These are phyloP conservation scores for Baorangia bicolor DNA, from an alignment of 768 basidiomycete species.

Conservation along the genomic window DNA sequence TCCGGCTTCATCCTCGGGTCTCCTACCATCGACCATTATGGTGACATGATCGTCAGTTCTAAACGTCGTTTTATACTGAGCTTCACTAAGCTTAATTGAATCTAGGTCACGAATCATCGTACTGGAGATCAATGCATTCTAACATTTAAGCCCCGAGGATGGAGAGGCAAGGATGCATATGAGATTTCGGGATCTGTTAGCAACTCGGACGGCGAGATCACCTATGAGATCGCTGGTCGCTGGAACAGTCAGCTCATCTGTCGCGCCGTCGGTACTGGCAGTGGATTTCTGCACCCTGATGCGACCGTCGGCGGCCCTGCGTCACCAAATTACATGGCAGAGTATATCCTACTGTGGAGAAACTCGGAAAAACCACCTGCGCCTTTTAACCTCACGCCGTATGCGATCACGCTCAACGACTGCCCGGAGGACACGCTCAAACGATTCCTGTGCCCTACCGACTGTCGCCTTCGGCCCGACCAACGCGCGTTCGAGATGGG, in stretches of 20 bases:
- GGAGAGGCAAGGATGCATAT: slow-evolving; percentile 88
- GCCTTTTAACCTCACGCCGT: slow-evolving; percentile 96
- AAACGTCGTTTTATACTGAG: neutral
- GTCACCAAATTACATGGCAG: slow-evolving; percentile 48
- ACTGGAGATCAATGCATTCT: slow-evolving; percentile 85
- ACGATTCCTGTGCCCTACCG: slow-evolving; percentile 81
- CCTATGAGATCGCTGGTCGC: slow-evolving; percentile 89
- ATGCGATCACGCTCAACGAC: slow-evolving; percentile 89
- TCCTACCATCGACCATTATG: slow-evolving; percentile 89
- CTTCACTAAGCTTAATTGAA: slow-evolving; percentile 3
- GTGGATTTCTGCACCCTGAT: slow-evolving; percentile 70
- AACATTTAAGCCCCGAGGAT: slow-evolving; percentile 95
- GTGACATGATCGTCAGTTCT: slow-evolving; percentile 82
- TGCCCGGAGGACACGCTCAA: slow-evolving; percentile 68
- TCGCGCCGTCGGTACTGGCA: slow-evolving; percentile 60
- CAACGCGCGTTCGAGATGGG: slow-evolving; percentile 94
- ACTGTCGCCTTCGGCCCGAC: slow-evolving; percentile 90
- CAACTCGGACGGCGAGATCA: slow-evolving; percentile 59
- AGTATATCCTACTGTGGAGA: slow-evolving; percentile 88
- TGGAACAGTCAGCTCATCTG: slow-evolving; percentile 97
- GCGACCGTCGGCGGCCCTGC: slow-evolving; percentile 49
- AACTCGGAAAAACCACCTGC: slow-evolving; percentile 82
- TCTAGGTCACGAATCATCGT: slow-evolving; percentile 78
- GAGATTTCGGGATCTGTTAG: slow-evolving; percentile 88
- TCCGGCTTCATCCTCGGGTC: slow-evolving; percentile 92